These are phyloP conservation scores for Cryomyces minteri DNA, from an alignment of 495 filamentous ascomycete species.

Conservation along the genomic window DNA sequence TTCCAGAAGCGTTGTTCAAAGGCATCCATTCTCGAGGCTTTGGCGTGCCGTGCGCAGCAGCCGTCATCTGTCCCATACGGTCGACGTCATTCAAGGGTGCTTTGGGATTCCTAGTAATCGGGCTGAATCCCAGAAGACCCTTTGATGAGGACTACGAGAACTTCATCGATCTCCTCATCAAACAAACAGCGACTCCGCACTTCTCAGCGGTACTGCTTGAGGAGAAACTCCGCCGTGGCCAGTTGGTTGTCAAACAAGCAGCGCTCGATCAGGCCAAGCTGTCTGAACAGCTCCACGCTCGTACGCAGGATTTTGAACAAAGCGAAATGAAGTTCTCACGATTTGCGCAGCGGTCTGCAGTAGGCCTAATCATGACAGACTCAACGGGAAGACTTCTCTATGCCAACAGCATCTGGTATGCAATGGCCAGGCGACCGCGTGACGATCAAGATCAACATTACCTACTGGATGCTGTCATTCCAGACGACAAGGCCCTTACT, in stretches of 20 bases:
- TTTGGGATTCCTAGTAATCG: constrained; percentile 8
- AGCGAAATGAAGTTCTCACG: background rate
- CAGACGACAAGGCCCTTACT: background rate
- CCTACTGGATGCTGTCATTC: background rate
- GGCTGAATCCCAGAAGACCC: constrained; percentile 8
- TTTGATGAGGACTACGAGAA: constrained; percentile 7
- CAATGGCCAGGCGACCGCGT: background rate
- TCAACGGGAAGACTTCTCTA: background rate
- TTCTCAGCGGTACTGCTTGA: background rate
- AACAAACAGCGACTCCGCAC: background rate
- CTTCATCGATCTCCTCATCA: constrained; percentile 1
- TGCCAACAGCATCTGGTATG: background rate
- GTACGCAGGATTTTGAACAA: background rate
- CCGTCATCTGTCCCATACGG: background rate
- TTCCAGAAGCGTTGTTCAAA: background rate
- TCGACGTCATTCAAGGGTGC: background rate
- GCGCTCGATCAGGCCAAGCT: background rate
- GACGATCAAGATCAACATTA: too few species aligned
- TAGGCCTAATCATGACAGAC: background rate
- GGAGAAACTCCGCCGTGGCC: background rate
- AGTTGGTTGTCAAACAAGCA: background rate
- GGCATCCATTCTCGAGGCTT: background rate
- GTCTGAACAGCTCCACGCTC: background rate
- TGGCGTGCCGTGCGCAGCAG: background rate
- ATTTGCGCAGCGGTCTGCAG: background rate